A percentile compares a stretch with the other conserved stretches of the same genome.
These are phyloP conservation scores for Acacia pycnantha DNA, from an alignment of 331 rosid species.

Conservation along the genomic window DNA sequence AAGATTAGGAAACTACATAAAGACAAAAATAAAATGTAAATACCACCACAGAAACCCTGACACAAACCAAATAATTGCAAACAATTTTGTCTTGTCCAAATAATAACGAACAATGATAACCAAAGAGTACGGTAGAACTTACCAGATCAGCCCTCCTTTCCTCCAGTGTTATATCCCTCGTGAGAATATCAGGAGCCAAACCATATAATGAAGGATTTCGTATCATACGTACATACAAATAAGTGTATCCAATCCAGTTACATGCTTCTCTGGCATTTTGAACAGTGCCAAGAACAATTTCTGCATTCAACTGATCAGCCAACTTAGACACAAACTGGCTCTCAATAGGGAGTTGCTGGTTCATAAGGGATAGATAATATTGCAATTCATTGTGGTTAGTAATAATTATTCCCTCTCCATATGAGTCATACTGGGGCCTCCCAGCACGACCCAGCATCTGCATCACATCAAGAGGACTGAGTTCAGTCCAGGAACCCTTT, in stretches of 20 bases:
- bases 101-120: neutral
- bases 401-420: conserved; percentile 90
- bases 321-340: conserved; percentile 91
- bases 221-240: conserved; percentile 77
- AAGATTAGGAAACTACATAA: neutral
- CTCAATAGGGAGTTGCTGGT: conserved; percentile 92
- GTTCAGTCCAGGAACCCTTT: conserved; percentile 97
- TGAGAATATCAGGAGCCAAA: conserved; percentile 66
- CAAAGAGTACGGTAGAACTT: conserved; percentile 18
- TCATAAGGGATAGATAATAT: conserved; percentile 92
- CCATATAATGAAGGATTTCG: conserved; percentile 86
- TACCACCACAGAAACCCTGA: neutral
- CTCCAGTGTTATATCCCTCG: conserved; percentile 69
- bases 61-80: neutral
- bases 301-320: conserved; percentile 94
- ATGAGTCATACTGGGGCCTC: conserved; percentile 85
- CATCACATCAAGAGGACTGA: conserved; percentile 93
- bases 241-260: conserved; percentile 83
- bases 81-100: conserved; percentile 6
- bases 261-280: conserved; percentile 87
- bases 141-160: conserved; percentile 95
- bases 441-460: conserved; percentile 99
- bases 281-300: conserved; percentile 88
- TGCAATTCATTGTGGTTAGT: conserved; percentile 88
- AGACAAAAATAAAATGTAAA: neutral